These are phyloP conservation scores for Trypanosoma cruzi DNA, from an alignment of 208 protist species.

Conservation along the genomic window DNA sequence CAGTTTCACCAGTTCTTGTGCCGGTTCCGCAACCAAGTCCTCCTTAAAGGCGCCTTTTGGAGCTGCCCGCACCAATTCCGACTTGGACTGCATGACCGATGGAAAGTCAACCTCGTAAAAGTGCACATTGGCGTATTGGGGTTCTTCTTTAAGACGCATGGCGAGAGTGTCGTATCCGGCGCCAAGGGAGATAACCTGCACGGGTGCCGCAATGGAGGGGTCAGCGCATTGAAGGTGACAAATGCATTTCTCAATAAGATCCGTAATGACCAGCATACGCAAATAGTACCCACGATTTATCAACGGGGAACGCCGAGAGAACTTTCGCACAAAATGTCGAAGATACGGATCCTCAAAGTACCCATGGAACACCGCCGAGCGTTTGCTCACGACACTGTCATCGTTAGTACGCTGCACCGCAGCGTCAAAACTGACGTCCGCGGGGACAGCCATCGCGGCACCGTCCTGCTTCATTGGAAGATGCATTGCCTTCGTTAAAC, in stretches of 20 bases:
- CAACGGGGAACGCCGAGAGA: constrained; percentile 76
- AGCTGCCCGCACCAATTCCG: constrained; percentile 64
- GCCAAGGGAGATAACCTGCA: constrained; percentile 89
- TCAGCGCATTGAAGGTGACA: constrained; percentile 20
- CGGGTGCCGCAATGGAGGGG: not conserved
- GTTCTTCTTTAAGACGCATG: constrained; percentile 34
- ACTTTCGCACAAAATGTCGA: constrained; percentile 81
- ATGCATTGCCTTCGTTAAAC: constrained; percentile 12
- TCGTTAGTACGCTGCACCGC: constrained; percentile 93
- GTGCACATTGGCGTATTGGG: constrained; percentile 30
- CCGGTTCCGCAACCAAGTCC: constrained; percentile 32
- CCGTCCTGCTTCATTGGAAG: constrained; percentile 41
- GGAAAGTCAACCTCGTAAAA: constrained; percentile 89
- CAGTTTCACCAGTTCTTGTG: constrained; percentile 20
- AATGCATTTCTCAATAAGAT: constrained; percentile 55
- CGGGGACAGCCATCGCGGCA: not conserved
- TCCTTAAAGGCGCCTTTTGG: constrained; percentile 49
- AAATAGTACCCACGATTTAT: constrained; percentile 93
- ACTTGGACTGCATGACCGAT: constrained; percentile 74
- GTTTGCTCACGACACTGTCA: constrained; percentile 91
- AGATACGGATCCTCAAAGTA: constrained; percentile 86
- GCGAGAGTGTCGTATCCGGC: constrained; percentile 91
- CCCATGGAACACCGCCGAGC: constrained; percentile 69
- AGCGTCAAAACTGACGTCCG: constrained; percentile 53
- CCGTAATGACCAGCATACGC: constrained; percentile 82